Conservation (phyloP, 176 grass and related monocot species). For the Aegilops umbellulata region DNA sequence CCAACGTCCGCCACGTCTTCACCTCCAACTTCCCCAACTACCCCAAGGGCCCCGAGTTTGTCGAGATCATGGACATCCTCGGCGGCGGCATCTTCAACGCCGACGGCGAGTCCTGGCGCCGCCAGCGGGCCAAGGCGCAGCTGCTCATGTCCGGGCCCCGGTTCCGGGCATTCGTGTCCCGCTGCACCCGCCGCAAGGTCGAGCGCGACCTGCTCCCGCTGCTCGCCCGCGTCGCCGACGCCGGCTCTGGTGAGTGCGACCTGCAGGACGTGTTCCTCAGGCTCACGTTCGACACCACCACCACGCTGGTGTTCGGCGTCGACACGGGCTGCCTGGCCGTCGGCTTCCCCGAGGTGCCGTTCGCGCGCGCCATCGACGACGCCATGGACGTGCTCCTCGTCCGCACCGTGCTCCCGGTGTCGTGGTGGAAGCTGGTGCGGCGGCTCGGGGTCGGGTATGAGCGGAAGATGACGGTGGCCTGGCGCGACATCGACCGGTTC, state of each 20-base stretch:
- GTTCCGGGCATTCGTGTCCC: constrained; percentile 40
- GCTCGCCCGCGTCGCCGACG: constrained; percentile 1
- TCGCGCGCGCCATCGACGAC: constrained; percentile 56
- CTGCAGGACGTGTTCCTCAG: constrained; percentile 67
- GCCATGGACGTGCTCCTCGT: constrained; percentile 44
- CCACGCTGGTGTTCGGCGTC: constrained; percentile 46
- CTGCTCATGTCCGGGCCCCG: constrained; percentile 8
- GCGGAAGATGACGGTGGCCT: constrained; percentile 36
- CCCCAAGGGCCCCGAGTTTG: not conserved
- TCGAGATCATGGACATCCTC: not conserved
- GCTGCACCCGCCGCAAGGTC: constrained; percentile 42
- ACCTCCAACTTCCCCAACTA: not conserved
- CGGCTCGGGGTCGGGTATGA: constrained; percentile 32
- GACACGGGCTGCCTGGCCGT: constrained; percentile 36
- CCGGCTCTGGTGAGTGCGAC: not conserved
- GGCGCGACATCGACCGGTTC: constrained; percentile 57
- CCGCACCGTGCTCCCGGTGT: constrained; percentile 40
- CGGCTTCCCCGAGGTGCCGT: constrained; percentile 41
- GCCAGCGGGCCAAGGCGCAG: constrained; percentile 51
- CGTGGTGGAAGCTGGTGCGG: constrained; percentile 49
- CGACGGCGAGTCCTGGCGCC: constrained; percentile 43
- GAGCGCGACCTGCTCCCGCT: constrained; percentile 40
- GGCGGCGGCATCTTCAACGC: constrained; percentile 38
- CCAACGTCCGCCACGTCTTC: not conserved
- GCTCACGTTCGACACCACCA: constrained; percentile 54